Base-by-base conservation (phyloP, 306 rosid genomes). In the Malus fusca region DNA sequence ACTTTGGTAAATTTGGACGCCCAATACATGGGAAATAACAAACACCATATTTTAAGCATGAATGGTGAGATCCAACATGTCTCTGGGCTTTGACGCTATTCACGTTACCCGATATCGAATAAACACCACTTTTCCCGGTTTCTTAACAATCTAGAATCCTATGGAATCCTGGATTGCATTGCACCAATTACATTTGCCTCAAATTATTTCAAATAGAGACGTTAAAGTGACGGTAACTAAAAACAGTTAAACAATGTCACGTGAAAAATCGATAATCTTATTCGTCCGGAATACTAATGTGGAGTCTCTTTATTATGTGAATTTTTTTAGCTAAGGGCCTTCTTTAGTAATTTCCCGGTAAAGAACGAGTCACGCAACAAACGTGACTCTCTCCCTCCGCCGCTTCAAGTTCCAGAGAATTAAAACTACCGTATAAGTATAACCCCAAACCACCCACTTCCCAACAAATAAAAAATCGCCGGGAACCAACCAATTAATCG, bases 361-460 rank as follows among this genome's bases (percentile, higher is more conserved):
- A 55, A 79, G 28, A 11, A 56, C 37, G 21, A 40, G 68, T 78
- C 86, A 82, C 80, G 82, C 74, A 78, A 42, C 48, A 35, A 64
- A 31, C 83, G 33, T 82, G 83, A 75, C n/a, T 26, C 31, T 58
- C 28, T 56, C 66, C 18, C 15, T 46, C 59, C 42, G 26, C 68
- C 73, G 51, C 73, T 19, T 66, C 68, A 21, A n/a, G 25, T 61
- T 68, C 31, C 63, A 53, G 64, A 75, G 73, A 75, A 62, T 62
- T 44, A 43, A 42, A 82, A 63, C 62, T 35, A 46, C 14, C 12
- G 17, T 55, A 6, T 55, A 9, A 59, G 26, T 0, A 26, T 26
- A 26, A 42, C 14, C 26, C 22, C 19, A 21, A 46, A 4, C 1
- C 15, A 19, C 70, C 26, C 71, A 23, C 26, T n/a, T 19, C 70